phyloP scores from a whole-genome alignment of 2,329 filamentous ascomycete species.

The Xylaria multiplex region DNA sequence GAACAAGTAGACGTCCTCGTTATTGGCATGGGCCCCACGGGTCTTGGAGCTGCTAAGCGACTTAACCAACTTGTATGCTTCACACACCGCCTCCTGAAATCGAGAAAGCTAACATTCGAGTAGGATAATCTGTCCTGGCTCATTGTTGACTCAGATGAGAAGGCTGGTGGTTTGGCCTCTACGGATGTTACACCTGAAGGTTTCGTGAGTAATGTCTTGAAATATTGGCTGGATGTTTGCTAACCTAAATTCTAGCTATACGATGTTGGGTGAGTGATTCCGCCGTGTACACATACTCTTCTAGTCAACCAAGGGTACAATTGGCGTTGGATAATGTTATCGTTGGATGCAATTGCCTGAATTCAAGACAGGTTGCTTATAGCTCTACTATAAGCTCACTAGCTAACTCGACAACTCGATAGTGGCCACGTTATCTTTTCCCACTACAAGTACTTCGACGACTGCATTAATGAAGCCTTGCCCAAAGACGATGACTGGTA shows the following conservation, averaged over 20 bases:
- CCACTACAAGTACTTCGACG: slow-evolving; percentile 99
- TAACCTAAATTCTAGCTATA: slow-evolving; percentile 74
- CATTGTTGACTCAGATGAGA: slow-evolving; percentile 92
- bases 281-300: background rate
- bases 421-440: slow-evolving; percentile 98
- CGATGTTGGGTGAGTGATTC: slow-evolving; percentile 73
- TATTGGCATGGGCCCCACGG: slow-evolving; percentile 97
- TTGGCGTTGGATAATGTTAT: background rate
- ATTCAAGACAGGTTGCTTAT: background rate
- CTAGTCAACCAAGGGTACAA: background rate
- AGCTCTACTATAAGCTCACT: background rate
- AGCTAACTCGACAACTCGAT: slow-evolving; percentile 21
- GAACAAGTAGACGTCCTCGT: slow-evolving; percentile 92
- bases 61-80: slow-evolving; percentile 89
- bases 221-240: background rate
- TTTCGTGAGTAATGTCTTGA: slow-evolving; percentile 76
- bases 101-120: slow-evolving; percentile 39
- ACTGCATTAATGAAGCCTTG: slow-evolving; percentile 96
- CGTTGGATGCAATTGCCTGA: background rate
- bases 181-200: slow-evolving; percentile 96
- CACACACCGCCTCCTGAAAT: slow-evolving; percentile 46
- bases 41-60: slow-evolving; percentile 96
- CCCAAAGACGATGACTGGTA: slow-evolving; percentile 96
- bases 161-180: slow-evolving; percentile 92
- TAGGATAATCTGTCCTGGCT: slow-evolving; percentile 94